Percentiles rank a stretch among this genome's conserved stretches.
These are phyloP conservation scores for Corymbia citriodora DNA, from an alignment of 441 rosid species.

Conservation along the genomic window DNA sequence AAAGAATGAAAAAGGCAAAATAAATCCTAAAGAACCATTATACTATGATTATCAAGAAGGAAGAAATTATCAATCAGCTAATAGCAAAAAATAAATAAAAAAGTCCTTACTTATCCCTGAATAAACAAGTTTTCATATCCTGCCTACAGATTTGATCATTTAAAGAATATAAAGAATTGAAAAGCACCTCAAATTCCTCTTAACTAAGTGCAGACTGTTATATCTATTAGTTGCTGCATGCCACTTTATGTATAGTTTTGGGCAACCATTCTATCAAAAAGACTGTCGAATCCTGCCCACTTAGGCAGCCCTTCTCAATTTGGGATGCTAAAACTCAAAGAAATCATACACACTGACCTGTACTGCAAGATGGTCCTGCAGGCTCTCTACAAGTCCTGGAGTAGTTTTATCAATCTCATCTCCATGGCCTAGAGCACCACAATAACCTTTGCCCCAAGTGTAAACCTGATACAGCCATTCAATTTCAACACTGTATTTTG, in stretches of 20 bases:
- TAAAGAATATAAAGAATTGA: not conserved
- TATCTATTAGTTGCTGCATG: not conserved
- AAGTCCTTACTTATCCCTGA: not conserved
- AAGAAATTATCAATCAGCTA: not conserved
- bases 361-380: slow-evolving; percentile 55
- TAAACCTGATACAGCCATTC: slow-evolving; percentile 48
- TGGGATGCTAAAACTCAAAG: not conserved
- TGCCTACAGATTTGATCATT: not conserved
- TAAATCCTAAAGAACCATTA: not conserved
- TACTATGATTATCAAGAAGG: not conserved
- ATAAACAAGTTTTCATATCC: not conserved
- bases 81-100: not conserved
- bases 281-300: not conserved
- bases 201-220: not conserved
- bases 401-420: slow-evolving; percentile 85
- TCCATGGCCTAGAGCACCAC: slow-evolving; percentile 97
- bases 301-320: not conserved
- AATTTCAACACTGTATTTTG: not conserved
- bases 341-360: slow-evolving; percentile 41
- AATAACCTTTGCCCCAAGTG: slow-evolving; percentile 98
- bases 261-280: not conserved
- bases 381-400: slow-evolving; percentile 62
- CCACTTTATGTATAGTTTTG: not conserved
- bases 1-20: not conserved
- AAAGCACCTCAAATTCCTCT: not conserved